Evolutionary conservation across 768 basidiomycete species (phyloP).

Genomic region (Serendipita sp.): DNA sequence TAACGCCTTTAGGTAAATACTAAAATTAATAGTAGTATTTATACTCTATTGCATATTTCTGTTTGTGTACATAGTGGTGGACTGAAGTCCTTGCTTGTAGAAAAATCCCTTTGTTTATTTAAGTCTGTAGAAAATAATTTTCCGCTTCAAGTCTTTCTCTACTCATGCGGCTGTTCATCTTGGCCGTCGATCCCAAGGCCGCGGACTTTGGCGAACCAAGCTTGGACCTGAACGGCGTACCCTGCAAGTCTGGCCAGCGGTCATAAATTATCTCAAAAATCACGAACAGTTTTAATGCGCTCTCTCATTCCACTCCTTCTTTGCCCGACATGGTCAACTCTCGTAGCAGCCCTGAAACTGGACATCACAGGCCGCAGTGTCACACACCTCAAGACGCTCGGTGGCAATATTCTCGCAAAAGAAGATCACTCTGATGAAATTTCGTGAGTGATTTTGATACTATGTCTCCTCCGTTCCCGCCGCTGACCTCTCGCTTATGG

Average conservation of each 20-base stretch:
- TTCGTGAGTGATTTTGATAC: not conserved
- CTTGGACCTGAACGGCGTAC: not conserved
- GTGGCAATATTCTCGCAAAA: not conserved
- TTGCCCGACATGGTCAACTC: not conserved
- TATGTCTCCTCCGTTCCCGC: not conserved
- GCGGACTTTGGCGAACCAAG: too few relatives aligned
- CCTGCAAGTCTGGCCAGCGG: not conserved
- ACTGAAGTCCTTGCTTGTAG: too few relatives aligned
- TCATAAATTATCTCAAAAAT: conserved; percentile 3
- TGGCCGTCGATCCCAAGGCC: too few relatives aligned
- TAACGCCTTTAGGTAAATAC: too few relatives aligned
- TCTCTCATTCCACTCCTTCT: not conserved
- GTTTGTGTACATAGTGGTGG: too few relatives aligned
- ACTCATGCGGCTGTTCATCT: too few relatives aligned
- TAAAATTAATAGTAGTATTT: too few relatives aligned
- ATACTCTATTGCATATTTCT: too few relatives aligned
- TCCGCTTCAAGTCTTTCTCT: too few relatives aligned
- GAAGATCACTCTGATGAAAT: not conserved
- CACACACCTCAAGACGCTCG: not conserved
- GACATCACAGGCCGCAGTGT: not conserved
- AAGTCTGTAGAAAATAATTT: too few relatives aligned
- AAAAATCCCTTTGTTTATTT: too few relatives aligned
- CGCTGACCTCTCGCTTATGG: not conserved
- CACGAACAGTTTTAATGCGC: conserved; percentile 1
- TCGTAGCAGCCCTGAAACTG: not conserved